These are phyloP conservation scores for Hordeum vulgare DNA, from an alignment of 176 grass and related monocot genomes.

Conservation along the genomic window MorexV3_pseudomolecules_assembly NC_058524.1:606351524-606352023, in stretches of 20 bases:
- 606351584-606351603: conserved; percentile 34
- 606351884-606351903: conserved; percentile 26
- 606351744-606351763: conserved; percentile 35
- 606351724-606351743: conserved; percentile 1
- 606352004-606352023: neutral
- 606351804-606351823: conserved; percentile 2
- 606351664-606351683: neutral
- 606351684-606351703: conserved; percentile 1
- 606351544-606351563: conserved; percentile 8
- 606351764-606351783: conserved; percentile 23
- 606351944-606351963: neutral
- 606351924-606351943: neutral
- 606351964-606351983: neutral
- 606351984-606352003: conserved; percentile 7
- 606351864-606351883: conserved; percentile 35
- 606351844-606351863: conserved; percentile 24
- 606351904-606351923: conserved; percentile 23
- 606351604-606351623: conserved; percentile 26
- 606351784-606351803: conserved; percentile 20
- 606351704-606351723: conserved; percentile 11
- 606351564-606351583: conserved; percentile 54
- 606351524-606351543: neutral
- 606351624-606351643: conserved; percentile 33
- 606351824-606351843: neutral
- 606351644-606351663: conserved; percentile 27